Evolutionary conservation across 2,329 filamentous ascomycete species (phyloP), one percentile per base, ranked within the genome.

Genomic region (Atkinsonella texensis): DNA sequence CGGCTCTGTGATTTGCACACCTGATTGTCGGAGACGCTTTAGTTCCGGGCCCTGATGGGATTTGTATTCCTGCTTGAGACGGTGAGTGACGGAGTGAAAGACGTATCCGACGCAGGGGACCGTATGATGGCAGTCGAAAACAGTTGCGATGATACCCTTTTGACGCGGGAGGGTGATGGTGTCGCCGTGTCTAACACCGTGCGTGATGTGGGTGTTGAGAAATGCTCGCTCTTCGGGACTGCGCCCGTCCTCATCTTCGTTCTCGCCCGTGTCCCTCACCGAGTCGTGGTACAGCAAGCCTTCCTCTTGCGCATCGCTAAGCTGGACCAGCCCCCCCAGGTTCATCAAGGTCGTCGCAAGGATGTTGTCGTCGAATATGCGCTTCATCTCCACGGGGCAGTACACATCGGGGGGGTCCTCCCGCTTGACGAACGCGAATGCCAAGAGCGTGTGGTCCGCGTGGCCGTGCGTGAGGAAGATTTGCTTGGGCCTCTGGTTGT

Each of bases 401-500:
- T 65, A 72, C 48, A 76, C 60, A 45, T 75, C 72, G 0, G 73
- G 72, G 6, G 71, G 70, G 46, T 72, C 68, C 18, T 69, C 68
- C 18, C 69, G 63, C 50, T 68, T 70, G 50, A 69, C 65, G 50
- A 74, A 76, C 4, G 68, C 69, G 0, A 71, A 68, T 1, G 69
- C 57, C 1, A 73, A 62, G 5, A 74, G 62, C 2, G 68, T 67
- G 57, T 76, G 73, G 55, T 76, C 73, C 53, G 60, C 69, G 55
- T 76, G 73, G 46, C 73, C 73, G 53, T 76, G 73, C 0, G 73
- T 75, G 46, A 75, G 60, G 55, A 76, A 75, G 54, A 76, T 65
- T 59, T 75, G 73, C 47, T 73, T 74, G 0, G 73, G 73, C 0
- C 73, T 66, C 2, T 64, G 56, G 32, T 68, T 69, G 62, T 74